Conservation (phyloP, 1,139 yeast genomes). For the Debaryomycetaceae sp. region DNA sequence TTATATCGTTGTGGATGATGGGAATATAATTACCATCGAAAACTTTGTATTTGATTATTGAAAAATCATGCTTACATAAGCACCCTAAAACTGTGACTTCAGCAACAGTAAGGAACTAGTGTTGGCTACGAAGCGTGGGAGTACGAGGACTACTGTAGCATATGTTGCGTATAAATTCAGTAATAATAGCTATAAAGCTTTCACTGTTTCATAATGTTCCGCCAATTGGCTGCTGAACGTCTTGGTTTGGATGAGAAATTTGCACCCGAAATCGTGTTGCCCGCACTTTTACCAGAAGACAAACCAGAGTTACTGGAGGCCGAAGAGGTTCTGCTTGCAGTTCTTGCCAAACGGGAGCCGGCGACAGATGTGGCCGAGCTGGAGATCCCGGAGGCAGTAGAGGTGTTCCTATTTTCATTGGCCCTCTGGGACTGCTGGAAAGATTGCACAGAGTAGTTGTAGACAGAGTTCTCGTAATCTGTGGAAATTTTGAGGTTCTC, state of each 20-base stretch:
- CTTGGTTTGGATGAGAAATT: conserved; percentile 20
- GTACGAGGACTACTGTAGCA: too few relatives aligned
- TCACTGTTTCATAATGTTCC: neutral
- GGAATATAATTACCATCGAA: neutral
- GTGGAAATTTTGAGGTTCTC: conserved; percentile 33
- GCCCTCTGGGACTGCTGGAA: neutral
- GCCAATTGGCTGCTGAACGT: conserved; percentile 50
- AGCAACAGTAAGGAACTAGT: too few relatives aligned
- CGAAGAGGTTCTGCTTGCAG: conserved; percentile 30
- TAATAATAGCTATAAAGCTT: too few relatives aligned
- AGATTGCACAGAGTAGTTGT: conserved; percentile 16
- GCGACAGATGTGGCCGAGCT: conserved; percentile 10
- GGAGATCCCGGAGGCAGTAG: conserved; percentile 4
- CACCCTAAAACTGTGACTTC: too few relatives aligned
- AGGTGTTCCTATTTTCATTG: neutral
- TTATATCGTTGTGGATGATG: neutral
- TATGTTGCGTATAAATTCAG: too few relatives aligned
- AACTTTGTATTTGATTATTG: neutral
- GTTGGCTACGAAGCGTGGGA: too few relatives aligned
- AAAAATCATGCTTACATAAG: neutral
- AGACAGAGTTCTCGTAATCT: conserved; percentile 26
- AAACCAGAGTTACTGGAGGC: conserved; percentile 12
- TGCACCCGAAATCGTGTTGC: conserved; percentile 1
- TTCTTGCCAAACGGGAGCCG: conserved; percentile 27
- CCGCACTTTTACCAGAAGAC: conserved; percentile 24